phyloP scores from a whole-genome alignment of 2,329 filamentous ascomycete species.

The Stachybotrys elegans region DNA sequence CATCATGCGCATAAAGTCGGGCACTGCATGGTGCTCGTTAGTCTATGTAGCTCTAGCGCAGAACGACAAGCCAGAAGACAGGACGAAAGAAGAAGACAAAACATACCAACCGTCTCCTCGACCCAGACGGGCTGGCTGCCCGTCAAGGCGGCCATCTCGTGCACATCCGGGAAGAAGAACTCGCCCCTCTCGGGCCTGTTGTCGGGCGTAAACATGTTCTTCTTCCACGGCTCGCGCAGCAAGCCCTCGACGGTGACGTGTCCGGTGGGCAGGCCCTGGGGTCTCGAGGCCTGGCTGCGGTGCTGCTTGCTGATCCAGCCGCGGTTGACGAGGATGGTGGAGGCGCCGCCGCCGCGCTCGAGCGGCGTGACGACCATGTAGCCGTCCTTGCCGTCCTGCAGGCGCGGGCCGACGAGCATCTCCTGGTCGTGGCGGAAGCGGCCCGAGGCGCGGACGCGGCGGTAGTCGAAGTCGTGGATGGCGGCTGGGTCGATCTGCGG shows the following conservation, averaged over 20 bases:
- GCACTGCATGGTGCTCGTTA: too few relatives aligned
- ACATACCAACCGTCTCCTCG: constrained; percentile 85
- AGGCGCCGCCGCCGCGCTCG: constrained; percentile 59
- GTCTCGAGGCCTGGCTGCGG: constrained; percentile 58
- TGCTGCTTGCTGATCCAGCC: constrained; percentile 87
- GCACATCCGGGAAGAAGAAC: constrained; percentile 94
- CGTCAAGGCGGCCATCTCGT: constrained; percentile 79
- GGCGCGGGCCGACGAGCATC: constrained; percentile 90
- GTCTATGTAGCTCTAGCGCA: too few relatives aligned
- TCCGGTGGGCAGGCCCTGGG: constrained; percentile 60
- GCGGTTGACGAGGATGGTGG: constrained; percentile 79
- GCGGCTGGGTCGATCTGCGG: constrained; percentile 76
- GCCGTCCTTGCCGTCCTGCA: constrained; percentile 84
- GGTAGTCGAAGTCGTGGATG: constrained; percentile 85
- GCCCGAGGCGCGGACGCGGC: constrained; percentile 73
- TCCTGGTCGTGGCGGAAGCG: constrained; percentile 80
- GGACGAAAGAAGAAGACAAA: background rate
- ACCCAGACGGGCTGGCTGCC: constrained; percentile 90
- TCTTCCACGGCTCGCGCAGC: constrained; percentile 86
- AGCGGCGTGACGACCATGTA: constrained; percentile 90
- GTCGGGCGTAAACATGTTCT: constrained; percentile 94
- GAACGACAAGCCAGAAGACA: constrained; percentile 9
- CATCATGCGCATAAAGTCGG: constrained; percentile 71
- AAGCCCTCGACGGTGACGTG: constrained; percentile 79
- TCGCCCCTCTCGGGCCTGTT: constrained; percentile 78